A percentile compares a stretch with the other conserved stretches of the same genome.
Evolutionary conservation across 106 monocot genomes (phyloP).

Genomic region (Apostasia ramifera): DNA sequence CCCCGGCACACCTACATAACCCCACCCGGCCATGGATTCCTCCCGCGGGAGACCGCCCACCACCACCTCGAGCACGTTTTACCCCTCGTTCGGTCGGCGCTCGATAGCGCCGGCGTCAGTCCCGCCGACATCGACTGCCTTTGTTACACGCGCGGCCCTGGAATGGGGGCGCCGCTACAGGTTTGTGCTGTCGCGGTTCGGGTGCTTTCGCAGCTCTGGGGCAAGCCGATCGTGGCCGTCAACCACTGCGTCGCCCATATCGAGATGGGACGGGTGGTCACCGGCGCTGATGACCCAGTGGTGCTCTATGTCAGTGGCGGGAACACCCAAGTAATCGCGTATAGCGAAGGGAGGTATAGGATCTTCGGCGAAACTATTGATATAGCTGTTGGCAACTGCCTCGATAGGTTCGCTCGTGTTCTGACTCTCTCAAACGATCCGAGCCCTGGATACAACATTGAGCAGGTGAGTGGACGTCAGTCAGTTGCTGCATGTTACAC

Average conservation of each 20-base stretch:
- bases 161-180: conserved; percentile 99
- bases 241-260: conserved; percentile 93
- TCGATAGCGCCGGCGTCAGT: conserved; percentile 35
- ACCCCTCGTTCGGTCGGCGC: conserved; percentile 65
- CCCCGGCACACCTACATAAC: conserved; percentile 96
- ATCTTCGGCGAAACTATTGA: conserved; percentile 88
- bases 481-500: too few relatives aligned
- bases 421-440: conserved; percentile 81
- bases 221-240: conserved; percentile 80
- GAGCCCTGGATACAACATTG: conserved; percentile 95
- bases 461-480: conserved; percentile 46
- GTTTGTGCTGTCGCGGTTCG: conserved; percentile 69
- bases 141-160: conserved; percentile 97
- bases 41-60: conserved; percentile 93
- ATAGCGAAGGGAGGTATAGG: conserved; percentile 75
- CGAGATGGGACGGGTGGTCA: conserved; percentile 83
- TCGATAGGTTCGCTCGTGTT: conserved; percentile 95
- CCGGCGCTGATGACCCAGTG: conserved; percentile 80
- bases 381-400: conserved; percentile 81
- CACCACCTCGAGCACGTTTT: conserved; percentile 88
- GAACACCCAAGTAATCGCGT: conserved; percentile 86
- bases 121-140: conserved; percentile 77
- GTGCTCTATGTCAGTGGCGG: conserved; percentile 86
- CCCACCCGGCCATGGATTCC: conserved; percentile 96
- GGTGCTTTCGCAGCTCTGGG: conserved; percentile 63